Evolutionary conservation across 441 rosid genomes (phyloP).

Genomic region (Syzygium syzygioides): DNA sequence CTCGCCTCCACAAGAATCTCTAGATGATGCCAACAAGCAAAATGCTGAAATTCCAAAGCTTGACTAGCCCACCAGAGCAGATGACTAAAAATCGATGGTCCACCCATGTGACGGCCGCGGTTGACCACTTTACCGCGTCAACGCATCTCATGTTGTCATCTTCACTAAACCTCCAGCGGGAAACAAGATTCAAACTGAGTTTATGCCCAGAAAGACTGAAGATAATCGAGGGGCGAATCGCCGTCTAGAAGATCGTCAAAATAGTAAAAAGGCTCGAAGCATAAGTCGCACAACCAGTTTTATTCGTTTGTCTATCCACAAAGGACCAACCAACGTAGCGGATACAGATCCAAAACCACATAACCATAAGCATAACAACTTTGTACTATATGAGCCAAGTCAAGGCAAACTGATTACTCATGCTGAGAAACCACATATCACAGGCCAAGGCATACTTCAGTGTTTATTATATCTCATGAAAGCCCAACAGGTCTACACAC

Average conservation of each 20-base stretch:
- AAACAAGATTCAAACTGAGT: background rate
- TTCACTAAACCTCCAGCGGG: background rate
- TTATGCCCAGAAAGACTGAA: background rate
- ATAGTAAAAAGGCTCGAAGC: background rate
- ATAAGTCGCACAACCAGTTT: background rate
- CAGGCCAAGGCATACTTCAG: background rate
- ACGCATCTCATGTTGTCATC: background rate
- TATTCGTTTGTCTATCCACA: background rate
- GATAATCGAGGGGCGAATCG: background rate
- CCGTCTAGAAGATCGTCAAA: background rate
- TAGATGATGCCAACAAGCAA: background rate
- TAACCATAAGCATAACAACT: background rate
- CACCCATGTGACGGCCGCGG: background rate
- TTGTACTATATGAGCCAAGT: background rate
- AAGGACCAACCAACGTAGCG: background rate
- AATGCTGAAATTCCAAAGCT: background rate
- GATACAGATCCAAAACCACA: background rate
- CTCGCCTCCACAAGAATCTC: background rate
- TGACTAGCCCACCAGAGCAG: background rate
- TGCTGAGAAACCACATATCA: background rate
- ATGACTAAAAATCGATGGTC: background rate
- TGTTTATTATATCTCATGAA: background rate
- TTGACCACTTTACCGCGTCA: background rate
- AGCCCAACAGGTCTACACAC: background rate
- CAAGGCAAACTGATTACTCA: background rate